Evolutionary conservation across 1,284 basidiomycete genomes (phyloP).

Genomic region (Cryptococcus wingfieldii): DNA sequence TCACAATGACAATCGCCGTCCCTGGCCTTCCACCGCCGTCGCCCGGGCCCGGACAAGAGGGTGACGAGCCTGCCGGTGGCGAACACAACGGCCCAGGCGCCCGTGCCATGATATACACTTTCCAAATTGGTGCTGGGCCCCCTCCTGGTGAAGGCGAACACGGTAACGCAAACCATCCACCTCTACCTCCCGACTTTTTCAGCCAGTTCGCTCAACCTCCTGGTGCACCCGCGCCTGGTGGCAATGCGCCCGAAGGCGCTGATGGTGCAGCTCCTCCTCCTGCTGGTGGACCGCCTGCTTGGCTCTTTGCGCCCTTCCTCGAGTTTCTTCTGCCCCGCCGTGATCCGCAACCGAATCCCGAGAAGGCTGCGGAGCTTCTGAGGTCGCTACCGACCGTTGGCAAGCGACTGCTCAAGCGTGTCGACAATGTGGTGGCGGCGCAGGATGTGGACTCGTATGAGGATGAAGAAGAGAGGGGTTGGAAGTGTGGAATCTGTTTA

Average conservation of each 20-base stretch:
- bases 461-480: constrained; percentile 27
- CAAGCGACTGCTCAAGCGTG: constrained; percentile 26
- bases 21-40: not conserved
- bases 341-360: constrained; percentile 29
- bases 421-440: constrained; percentile 35
- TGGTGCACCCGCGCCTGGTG: not conserved
- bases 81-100: not conserved
- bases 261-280: not conserved
- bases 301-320: constrained; percentile 15
- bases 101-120: constrained; percentile 6
- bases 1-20: constrained; percentile 6
- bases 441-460: constrained; percentile 27
- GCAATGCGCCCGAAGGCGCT: not conserved
- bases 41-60: not conserved
- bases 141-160: not conserved
- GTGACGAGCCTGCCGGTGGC: not conserved
- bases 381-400: constrained; percentile 33
- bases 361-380: constrained; percentile 41
- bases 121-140: constrained; percentile 10
- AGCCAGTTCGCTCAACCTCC: not conserved
- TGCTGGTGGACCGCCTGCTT: constrained; percentile 3
- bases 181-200: not conserved
- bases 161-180: not conserved
- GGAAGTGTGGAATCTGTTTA: constrained; percentile 44
- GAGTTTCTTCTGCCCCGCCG: constrained; percentile 7